Evolutionary conservation across 208 protist genomes (phyloP).

Genomic region (Leishmania arabica): DNA sequence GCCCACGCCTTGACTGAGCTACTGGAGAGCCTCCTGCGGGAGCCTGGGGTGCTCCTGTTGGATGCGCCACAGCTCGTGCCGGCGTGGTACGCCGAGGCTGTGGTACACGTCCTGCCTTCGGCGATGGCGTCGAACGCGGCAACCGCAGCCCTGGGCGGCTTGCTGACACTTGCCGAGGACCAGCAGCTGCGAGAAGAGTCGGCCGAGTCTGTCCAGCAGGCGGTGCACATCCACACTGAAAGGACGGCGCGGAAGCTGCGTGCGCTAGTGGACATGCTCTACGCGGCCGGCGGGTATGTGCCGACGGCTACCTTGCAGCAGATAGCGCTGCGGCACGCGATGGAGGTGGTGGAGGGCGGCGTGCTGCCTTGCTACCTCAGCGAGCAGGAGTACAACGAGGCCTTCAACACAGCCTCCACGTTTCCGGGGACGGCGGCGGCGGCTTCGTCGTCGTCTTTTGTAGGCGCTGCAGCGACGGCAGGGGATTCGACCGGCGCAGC

Average conservation of each 20-base stretch:
- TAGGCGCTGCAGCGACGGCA: neutral
- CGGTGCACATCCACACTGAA: slow-evolving; percentile 18
- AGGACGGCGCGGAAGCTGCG: slow-evolving; percentile 39
- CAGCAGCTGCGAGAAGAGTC: slow-evolving; percentile 9
- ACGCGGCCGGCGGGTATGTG: slow-evolving; percentile 47
- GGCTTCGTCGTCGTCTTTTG: neutral
- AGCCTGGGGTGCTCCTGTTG: slow-evolving; percentile 51
- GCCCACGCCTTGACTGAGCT: slow-evolving; percentile 48
- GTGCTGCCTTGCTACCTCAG: slow-evolving; percentile 40
- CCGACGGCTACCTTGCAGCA: slow-evolving; percentile 43
- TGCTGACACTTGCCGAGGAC: slow-evolving; percentile 21
- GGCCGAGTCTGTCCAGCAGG: neutral
- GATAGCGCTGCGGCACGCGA: slow-evolving; percentile 44
- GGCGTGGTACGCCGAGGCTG: slow-evolving; percentile 23
- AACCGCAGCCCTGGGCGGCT: slow-evolving; percentile 11
- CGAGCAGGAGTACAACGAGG: slow-evolving; percentile 15
- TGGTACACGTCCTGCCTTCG: slow-evolving; percentile 16
- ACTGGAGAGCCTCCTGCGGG: slow-evolving; percentile 48
- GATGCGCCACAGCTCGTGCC: slow-evolving; percentile 46
- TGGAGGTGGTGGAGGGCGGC: slow-evolving; percentile 59
- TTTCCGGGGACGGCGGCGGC: slow-evolving; percentile 4
- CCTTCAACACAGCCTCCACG: slow-evolving; percentile 11
- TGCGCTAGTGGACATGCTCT: slow-evolving; percentile 47
- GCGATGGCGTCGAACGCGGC: slow-evolving; percentile 18
- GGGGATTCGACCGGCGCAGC: neutral